Base-by-base conservation (phyloP, 225 moss, liverwort and hornwort species). In the Ulota crispa region DNA sequence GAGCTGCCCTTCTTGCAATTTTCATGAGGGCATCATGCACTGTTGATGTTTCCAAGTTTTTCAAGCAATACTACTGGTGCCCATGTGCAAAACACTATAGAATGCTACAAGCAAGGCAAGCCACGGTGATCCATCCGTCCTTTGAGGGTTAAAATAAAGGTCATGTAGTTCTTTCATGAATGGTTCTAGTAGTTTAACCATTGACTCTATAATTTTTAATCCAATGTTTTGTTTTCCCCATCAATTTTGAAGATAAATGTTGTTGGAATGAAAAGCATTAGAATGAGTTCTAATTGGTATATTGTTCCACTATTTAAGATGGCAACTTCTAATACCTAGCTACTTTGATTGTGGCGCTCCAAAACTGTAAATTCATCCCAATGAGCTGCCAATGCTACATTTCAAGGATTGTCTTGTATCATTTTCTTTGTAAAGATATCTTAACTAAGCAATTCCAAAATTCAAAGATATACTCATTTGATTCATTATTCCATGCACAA, bases 361-460 rank as follows among this genome's bases (percentile, higher is more conserved):
- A 37, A 39, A 37, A 73, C 2, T 0, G 14, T 59, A 18, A 73
- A 73, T 59, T 39, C 39, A 59, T 59, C 24, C 26, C 39, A 73
- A 4, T 59, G 37, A 59, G 24, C 8, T 0, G 1, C 57, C n/a
- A 57, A 57, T 1, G 59, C 39, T n/a, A 39, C 24, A 43, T 68
- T 15, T 6, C 1, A 0, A 0, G 7, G 14, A 7, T 41, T n/a
- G 1, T 24, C 68, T 3, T 3, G 1, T 43, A n/a, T 0, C 14
- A 68, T 68, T 7, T 68, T 68, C 1, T 26, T 68, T n/a, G n/a
- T n/a, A n/a, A n/a, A n/a, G 14, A 13, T 1, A 43, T 3, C 2
- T 43, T 3, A 42, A 2, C 26, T 3, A 43, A 68, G 15, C 42
- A 69, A 69, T 69, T 45, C 27, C 15, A 45, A 27, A 26, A 45